A percentile compares a stretch with the other conserved stretches of the same genome.
phyloP scores from a whole-genome alignment of 169 alveolate species.

The Plasmodium blacklocki region DNA sequence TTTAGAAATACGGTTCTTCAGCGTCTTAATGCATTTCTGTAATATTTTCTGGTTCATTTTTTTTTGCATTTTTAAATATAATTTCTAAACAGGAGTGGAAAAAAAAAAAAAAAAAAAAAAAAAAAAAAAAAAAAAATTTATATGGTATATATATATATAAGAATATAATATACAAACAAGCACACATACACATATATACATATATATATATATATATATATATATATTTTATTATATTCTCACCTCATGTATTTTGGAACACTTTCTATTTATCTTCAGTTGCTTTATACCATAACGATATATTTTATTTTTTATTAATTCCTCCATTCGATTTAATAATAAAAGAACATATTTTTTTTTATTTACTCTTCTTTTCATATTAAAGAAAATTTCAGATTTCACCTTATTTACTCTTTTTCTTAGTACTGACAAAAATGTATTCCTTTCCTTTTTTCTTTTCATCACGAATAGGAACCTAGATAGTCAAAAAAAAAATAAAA shows the following conservation, averaged over 20 bases:
- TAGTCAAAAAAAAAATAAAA: not conserved
- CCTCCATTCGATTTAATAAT: slow-evolving; percentile 13
- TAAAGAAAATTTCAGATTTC: slow-evolving; percentile 22
- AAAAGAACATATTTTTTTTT: slow-evolving; percentile 11
- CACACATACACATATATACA: not conserved
- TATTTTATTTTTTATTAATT: slow-evolving; percentile 17
- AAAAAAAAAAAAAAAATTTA: not conserved
- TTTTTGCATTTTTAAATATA: slow-evolving; percentile 3
- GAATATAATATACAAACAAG: not conserved
- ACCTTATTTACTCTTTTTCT: slow-evolving; percentile 30
- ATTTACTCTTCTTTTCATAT: slow-evolving; percentile 24
- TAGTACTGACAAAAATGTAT: not conserved
- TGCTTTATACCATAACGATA: slow-evolving; percentile 7
- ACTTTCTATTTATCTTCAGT: slow-evolving; percentile 8
- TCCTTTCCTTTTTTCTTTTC: slow-evolving; percentile 18
- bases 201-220: not conserved
- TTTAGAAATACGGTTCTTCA: slow-evolving; percentile 11
- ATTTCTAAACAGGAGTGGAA: slow-evolving; percentile 14
- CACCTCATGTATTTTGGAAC: slow-evolving; percentile 29
- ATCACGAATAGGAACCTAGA: slow-evolving; percentile 6
- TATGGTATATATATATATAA: not conserved
- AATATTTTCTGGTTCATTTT: slow-evolving; percentile 7
- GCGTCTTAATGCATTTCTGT: not conserved
- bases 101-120: not conserved
- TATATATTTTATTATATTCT: not conserved